These are phyloP conservation scores for Eleusine coracana DNA, from an alignment of 176 grass and related monocot genomes.

Conservation along the genomic window DNA sequence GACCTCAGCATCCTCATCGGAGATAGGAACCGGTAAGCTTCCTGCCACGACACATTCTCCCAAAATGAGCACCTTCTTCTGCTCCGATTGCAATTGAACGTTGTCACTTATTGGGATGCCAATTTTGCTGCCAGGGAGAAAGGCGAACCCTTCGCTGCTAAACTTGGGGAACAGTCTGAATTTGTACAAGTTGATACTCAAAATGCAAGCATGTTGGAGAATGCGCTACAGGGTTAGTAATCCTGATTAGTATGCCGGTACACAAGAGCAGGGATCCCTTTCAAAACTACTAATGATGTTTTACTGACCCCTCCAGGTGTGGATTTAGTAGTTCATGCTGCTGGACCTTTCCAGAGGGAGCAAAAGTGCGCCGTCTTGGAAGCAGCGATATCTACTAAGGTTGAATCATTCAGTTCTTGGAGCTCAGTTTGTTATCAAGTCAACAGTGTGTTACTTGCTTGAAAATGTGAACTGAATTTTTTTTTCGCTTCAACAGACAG, in stretches of 20 bases:
- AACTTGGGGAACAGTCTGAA: constrained; percentile 60
- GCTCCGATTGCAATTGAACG: neutral
- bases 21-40: constrained; percentile 60
- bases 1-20: constrained; percentile 64
- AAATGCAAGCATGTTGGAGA: constrained; percentile 58
- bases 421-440: neutral
- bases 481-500: constrained; percentile 57
- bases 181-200: constrained; percentile 71
- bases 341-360: constrained; percentile 79
- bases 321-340: constrained; percentile 86
- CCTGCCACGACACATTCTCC: neutral
- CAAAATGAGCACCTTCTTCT: neutral
- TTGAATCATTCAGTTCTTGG: constrained; percentile 20
- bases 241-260: neutral
- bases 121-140: constrained; percentile 55
- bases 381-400: constrained; percentile 89
- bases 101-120: neutral
- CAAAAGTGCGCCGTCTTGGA: constrained; percentile 74
- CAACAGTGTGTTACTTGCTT: neutral
- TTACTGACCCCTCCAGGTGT: constrained; percentile 43
- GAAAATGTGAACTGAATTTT: neutral
- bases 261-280: neutral
- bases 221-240: constrained; percentile 57
- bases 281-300: neutral
- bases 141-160: constrained; percentile 63